These are phyloP conservation scores for Vitis rotundifolia DNA, from an alignment of 164 flowering plant genomes.

Conservation along the genomic window DNA sequence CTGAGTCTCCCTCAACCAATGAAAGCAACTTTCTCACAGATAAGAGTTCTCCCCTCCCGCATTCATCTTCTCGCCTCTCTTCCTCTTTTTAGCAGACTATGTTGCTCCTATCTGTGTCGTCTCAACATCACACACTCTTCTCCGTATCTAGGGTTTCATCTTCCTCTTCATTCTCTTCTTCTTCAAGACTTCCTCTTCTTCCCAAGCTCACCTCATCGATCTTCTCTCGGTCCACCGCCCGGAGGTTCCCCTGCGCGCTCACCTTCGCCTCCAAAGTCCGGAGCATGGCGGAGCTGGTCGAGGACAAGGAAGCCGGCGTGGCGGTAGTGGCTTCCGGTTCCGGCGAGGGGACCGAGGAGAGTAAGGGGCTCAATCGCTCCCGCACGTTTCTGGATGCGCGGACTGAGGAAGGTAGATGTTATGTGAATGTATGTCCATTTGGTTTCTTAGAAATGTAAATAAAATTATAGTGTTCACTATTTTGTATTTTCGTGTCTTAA, in stretches of 20 bases:
- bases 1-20: no score
- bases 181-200: slow-evolving; percentile 10
- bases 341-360: slow-evolving; percentile 7
- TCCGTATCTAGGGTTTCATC: slow-evolving; percentile 28
- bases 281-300: slow-evolving; percentile 45
- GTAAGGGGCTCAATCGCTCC: slow-evolving; percentile 21
- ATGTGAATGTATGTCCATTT: neutral
- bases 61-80: neutral
- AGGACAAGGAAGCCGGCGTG: slow-evolving; percentile 31
- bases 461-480: neutral
- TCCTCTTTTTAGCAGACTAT: slow-evolving; percentile 16
- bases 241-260: slow-evolving; percentile 7
- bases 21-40: no score
- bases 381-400: slow-evolving; percentile 47
- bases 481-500: no score
- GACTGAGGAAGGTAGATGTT: slow-evolving; percentile 45
- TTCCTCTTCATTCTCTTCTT: neutral
- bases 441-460: neutral
- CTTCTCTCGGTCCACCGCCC: slow-evolving; percentile 8
- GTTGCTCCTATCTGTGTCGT: slow-evolving; percentile 26
- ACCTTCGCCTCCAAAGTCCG: slow-evolving; percentile 14
- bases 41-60: neutral
- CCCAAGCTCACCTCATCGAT: neutral
- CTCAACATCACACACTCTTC: slow-evolving; percentile 16
- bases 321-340: slow-evolving; percentile 10